Conservation (phyloP, 208 protist species). For the Porcisia deanei region DNA sequence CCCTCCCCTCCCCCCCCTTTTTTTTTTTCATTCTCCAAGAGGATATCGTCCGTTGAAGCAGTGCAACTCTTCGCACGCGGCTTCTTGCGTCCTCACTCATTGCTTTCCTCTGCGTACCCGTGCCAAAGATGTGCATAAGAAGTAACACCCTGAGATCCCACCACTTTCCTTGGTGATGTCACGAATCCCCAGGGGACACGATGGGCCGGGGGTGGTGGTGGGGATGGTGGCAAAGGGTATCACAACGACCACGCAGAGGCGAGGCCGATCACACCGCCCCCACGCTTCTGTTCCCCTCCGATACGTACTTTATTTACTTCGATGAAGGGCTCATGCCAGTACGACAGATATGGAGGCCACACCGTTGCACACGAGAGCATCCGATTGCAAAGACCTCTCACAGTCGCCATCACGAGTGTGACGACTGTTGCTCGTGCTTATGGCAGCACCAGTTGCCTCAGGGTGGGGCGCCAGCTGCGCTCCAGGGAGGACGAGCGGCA, state of each 20-base stretch:
- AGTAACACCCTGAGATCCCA: too few relatives aligned
- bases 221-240: not conserved
- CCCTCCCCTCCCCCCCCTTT: not conserved
- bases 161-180: too few relatives aligned
- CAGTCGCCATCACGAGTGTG: not conserved
- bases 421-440: not conserved
- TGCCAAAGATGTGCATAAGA: too few relatives aligned
- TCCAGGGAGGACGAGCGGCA: constrained; percentile 45
- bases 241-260: not conserved
- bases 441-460: not conserved
- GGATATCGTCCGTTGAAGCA: too few relatives aligned
- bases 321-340: constrained; percentile 1
- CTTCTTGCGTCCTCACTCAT: too few relatives aligned
- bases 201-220: too few relatives aligned
- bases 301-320: not conserved
- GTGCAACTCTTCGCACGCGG: too few relatives aligned
- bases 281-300: not conserved
- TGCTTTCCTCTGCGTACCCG: too few relatives aligned
- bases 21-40: not conserved
- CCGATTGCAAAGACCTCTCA: not conserved
- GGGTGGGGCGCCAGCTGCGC: not conserved
- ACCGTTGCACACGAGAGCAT: constrained; percentile 14
- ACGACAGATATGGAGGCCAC: constrained; percentile 28
- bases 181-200: too few relatives aligned
- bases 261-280: not conserved